A percentile compares a stretch with the other conserved stretches of the same genome.
Conservation (phyloP, 1,284 basidiomycete genomes). For the Papiliotrema fonsecae region DNA sequence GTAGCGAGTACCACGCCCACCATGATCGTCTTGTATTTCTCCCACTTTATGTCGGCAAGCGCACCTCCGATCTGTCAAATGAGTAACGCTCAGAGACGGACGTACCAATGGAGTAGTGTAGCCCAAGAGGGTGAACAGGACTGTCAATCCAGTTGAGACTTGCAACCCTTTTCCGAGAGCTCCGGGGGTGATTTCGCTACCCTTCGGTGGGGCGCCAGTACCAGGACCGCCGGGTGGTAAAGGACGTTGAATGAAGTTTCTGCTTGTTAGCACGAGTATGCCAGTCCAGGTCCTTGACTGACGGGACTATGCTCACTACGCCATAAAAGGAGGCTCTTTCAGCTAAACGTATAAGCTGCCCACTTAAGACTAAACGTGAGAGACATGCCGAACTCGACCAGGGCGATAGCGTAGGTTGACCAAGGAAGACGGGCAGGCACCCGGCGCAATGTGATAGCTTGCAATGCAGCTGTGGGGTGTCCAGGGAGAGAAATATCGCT, state of each 20-base stretch:
- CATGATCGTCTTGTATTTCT: constrained; percentile 67
- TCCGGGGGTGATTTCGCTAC: constrained; percentile 13
- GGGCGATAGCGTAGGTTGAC: constrained; percentile 18
- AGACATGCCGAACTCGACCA: constrained; percentile 17
- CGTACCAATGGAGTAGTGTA: constrained; percentile 18
- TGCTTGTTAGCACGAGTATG: not conserved
- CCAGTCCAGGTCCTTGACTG: not conserved
- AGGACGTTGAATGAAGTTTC: constrained; percentile 27
- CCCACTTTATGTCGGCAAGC: constrained; percentile 63
- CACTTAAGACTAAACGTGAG: not conserved
- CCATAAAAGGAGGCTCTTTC: constrained; percentile 33
- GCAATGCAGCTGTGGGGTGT: too few species aligned
- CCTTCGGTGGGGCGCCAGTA: constrained; percentile 17
- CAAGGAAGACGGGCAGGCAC: constrained; percentile 15
- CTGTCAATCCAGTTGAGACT: constrained; percentile 15
- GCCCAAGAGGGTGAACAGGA: constrained; percentile 19
- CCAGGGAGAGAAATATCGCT: too few species aligned
- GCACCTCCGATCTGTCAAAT: not conserved
- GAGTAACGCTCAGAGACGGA: not conserved
- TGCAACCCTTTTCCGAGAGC: constrained; percentile 24
- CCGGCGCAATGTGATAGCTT: constrained; percentile 8
- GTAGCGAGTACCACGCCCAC: constrained; percentile 42
- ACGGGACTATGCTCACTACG: constrained; percentile 17
- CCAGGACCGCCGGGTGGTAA: constrained; percentile 22
- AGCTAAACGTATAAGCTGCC: constrained; percentile 7